Conservation (phyloP, 1,284 basidiomycete species). For the Volvariella surrecta region DNA sequence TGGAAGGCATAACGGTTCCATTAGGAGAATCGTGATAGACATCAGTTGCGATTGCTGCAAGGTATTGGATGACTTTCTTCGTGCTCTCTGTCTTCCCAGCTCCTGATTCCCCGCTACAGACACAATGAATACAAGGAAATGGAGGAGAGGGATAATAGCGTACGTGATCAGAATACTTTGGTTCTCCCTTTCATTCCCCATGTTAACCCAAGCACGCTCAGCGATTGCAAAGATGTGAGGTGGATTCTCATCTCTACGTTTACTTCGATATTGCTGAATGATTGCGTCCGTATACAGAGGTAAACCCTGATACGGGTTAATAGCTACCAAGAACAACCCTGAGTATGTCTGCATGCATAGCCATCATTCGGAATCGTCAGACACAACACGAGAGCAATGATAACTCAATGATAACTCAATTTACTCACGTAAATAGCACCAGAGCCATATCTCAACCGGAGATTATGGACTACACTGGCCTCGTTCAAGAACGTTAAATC, state of each 20-base stretch:
- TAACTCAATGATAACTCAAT: constrained; percentile 4
- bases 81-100: constrained; percentile 99
- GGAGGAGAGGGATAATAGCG: constrained; percentile 21
- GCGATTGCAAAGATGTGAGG: constrained; percentile 98
- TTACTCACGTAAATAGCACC: constrained; percentile 89
- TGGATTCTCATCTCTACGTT: constrained; percentile 89
- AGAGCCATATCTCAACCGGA: constrained; percentile 85
- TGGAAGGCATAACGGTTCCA: constrained; percentile 47
- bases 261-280: constrained; percentile 88
- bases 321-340: constrained; percentile 93
- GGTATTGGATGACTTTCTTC: constrained; percentile 99
- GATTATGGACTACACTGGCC: constrained; percentile 96
- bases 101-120: constrained; percentile 93
- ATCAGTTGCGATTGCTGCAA: constrained; percentile 93
- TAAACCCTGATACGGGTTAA: constrained; percentile 93
- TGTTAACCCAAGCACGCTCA: constrained; percentile 97
- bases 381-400: no score
- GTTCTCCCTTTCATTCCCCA: constrained; percentile 95
- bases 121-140: constrained; percentile 6
- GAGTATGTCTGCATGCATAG: constrained; percentile 74
- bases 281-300: constrained; percentile 93
- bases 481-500: constrained; percentile 98
- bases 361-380: no score
- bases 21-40: constrained; percentile 55
- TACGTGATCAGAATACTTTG: constrained; percentile 98